Percentiles rank a stretch among this genome's conserved stretches.
Evolutionary conservation across 176 grass and related monocot species (phyloP).

Genomic region (sorghum (Sorghum bicolor)): Sorghum_bicolor_NCBIv3 NC_012872.2:61895001-61895500

Average conservation of each 20-base stretch:
- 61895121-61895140: conserved; percentile 76
- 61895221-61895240: conserved; percentile 28
- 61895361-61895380: conserved; percentile 11
- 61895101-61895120: conserved; percentile 48
- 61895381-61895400: conserved; percentile 63
- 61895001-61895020: conserved; percentile 94
- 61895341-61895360: background rate
- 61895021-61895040: conserved; percentile 91
- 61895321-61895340: conserved; percentile 30
- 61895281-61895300: conserved; percentile 48
- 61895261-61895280: conserved; percentile 54
- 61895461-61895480: conserved; percentile 80
- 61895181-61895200: conserved; percentile 6
- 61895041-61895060: conserved; percentile 49
- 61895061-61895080: conserved; percentile 37
- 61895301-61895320: conserved; percentile 45
- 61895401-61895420: conserved; percentile 75
- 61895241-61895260: conserved; percentile 36
- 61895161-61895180: conserved; percentile 17
- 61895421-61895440: conserved; percentile 82
- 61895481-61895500: conserved; percentile 39
- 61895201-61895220: conserved; percentile 50
- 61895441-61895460: conserved; percentile 75
- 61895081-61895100: conserved; percentile 21
- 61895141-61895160: conserved; percentile 56